These are phyloP conservation scores for Sporothrix brasiliensis DNA, from an alignment of 2,329 filamentous ascomycete genomes.

Conservation along the genomic window DNA sequence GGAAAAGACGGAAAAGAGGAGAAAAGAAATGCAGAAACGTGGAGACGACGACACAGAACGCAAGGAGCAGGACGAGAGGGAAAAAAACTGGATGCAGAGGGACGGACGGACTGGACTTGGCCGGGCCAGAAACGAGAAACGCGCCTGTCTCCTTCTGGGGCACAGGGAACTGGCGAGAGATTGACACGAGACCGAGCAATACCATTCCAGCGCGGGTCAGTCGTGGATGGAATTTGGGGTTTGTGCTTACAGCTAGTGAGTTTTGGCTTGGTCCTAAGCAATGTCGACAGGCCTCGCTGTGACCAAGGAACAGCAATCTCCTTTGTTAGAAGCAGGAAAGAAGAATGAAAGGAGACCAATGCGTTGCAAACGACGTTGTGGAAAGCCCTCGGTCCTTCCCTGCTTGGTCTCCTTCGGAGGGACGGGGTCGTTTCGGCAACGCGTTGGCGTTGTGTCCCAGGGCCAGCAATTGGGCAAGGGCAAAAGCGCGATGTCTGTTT, in stretches of 20 bases:
- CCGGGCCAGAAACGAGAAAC: constrained; percentile 28
- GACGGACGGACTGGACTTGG: constrained; percentile 10
- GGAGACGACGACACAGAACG: constrained; percentile 20
- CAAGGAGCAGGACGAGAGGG: constrained; percentile 27
- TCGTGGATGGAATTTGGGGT: constrained; percentile 24
- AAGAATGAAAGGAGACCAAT: constrained; percentile 1
- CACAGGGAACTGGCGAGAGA: neutral
- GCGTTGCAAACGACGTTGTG: constrained; percentile 8
- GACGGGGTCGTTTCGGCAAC: constrained; percentile 29
- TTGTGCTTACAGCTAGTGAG: constrained; percentile 26
- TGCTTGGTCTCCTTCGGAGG: neutral
- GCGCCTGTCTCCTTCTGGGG: constrained; percentile 27
- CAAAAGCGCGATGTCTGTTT: constrained; percentile 32
- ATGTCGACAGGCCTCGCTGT: constrained; percentile 21
- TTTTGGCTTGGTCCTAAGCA: constrained; percentile 24
- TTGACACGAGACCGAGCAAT: constrained; percentile 29
- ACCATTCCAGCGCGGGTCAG: constrained; percentile 13
- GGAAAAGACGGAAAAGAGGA: neutral
- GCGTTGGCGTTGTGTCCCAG: constrained; percentile 29
- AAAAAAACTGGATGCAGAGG: constrained; percentile 25
- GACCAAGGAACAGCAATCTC: constrained; percentile 26
- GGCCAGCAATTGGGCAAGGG: constrained; percentile 32
- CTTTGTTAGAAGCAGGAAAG: constrained; percentile 14
- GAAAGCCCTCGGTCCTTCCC: constrained; percentile 17
- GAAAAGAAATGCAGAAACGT: constrained; percentile 14